Evolutionary conservation across 768 basidiomycete species (phyloP).

Genomic region (Lactarius psammicola): DNA sequence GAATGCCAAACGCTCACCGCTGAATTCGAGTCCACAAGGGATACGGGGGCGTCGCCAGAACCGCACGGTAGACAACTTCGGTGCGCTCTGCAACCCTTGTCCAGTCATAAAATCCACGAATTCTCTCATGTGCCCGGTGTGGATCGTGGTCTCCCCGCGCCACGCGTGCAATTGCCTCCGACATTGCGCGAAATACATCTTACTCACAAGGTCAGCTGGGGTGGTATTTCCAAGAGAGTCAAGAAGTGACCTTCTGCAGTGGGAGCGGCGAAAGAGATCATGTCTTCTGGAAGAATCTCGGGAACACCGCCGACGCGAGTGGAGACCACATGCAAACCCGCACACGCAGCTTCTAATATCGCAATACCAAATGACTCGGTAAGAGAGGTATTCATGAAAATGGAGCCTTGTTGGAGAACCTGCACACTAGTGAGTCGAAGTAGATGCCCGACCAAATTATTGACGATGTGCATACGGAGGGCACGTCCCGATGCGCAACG

Average conservation of each 20-base stretch:
- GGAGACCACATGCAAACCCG: slow-evolving; percentile 90
- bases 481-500: slow-evolving; percentile 79
- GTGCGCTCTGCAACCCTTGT: slow-evolving; percentile 72
- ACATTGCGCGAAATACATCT: slow-evolving; percentile 86
- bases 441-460: background rate
- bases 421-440: slow-evolving; percentile 33
- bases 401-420: slow-evolving; percentile 84
- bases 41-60: slow-evolving; percentile 56
- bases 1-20: slow-evolving; percentile 46
- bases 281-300: slow-evolving; percentile 88
- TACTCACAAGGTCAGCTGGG: slow-evolving; percentile 3
- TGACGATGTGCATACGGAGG: slow-evolving; percentile 42
- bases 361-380: slow-evolving; percentile 97
- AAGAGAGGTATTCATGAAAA: slow-evolving; percentile 93
- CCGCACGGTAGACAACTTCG: slow-evolving; percentile 75
- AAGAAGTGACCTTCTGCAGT: slow-evolving; percentile 79
- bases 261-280: slow-evolving; percentile 93
- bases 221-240: background rate
- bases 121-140: slow-evolving; percentile 65
- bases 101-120: slow-evolving; percentile 90
- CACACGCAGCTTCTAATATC: slow-evolving; percentile 95
- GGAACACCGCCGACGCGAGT: slow-evolving; percentile 95
- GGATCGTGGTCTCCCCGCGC: slow-evolving; percentile 70
- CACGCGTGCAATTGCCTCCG: slow-evolving; percentile 74
- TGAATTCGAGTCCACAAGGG: slow-evolving; percentile 77